phyloP scores from a whole-genome alignment of 2,329 filamentous ascomycete genomes.

The Ophiocordyceps unilateralis region DNA sequence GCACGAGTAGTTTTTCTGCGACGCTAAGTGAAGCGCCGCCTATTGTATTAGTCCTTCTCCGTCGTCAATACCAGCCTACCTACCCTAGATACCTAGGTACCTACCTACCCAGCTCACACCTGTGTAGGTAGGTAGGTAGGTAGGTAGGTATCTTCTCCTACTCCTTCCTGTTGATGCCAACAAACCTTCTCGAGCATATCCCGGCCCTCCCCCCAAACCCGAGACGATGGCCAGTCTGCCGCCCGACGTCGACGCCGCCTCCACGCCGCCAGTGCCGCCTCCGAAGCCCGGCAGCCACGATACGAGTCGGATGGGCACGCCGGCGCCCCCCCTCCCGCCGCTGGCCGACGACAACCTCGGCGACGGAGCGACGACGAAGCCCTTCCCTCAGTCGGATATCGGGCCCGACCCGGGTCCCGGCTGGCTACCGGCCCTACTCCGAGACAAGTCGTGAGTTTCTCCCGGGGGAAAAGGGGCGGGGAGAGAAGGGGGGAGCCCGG shows the following conservation, averaged over 20 bases:
- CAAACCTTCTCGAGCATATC: too few species aligned
- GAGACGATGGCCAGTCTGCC: slow-evolving; percentile 6
- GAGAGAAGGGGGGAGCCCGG: background rate
- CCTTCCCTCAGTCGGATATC: slow-evolving; percentile 8
- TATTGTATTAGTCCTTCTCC: too few species aligned
- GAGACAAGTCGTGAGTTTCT: slow-evolving; percentile 60
- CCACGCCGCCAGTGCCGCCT: slow-evolving; percentile 46
- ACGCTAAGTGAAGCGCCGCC: too few species aligned
- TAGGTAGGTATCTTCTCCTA: too few species aligned
- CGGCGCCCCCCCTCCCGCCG: slow-evolving; percentile 19
- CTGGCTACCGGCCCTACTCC: slow-evolving; percentile 62
- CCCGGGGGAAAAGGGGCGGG: background rate
- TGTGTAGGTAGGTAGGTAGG: too few species aligned
- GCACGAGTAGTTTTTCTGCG: too few species aligned
- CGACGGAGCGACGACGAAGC: slow-evolving; percentile 8
- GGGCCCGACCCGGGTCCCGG: slow-evolving; percentile 45
- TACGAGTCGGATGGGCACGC: slow-evolving; percentile 48
- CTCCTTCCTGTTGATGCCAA: too few species aligned
- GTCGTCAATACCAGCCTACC: too few species aligned
- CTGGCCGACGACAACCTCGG: slow-evolving; percentile 5
- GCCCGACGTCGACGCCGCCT: slow-evolving; percentile 9
- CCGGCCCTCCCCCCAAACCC: too few species aligned
- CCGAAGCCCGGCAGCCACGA: slow-evolving; percentile 58
- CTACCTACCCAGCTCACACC: too few species aligned
- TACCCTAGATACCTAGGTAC: too few species aligned